phyloP scores from a whole-genome alignment of 495 filamentous ascomycete genomes.

The Aspergillus saccharolyticus region DNA sequence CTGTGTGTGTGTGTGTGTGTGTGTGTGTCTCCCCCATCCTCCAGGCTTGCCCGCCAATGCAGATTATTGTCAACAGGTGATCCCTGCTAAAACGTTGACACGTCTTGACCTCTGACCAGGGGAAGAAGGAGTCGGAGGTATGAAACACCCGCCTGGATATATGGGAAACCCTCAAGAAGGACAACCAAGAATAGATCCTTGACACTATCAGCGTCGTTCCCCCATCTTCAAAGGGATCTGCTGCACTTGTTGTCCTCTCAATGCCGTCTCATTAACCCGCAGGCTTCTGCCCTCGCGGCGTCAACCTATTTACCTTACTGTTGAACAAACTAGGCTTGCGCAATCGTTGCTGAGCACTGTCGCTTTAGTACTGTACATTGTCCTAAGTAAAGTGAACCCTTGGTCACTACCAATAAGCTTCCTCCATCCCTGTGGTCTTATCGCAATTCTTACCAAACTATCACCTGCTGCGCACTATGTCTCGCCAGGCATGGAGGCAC shows the following conservation, averaged over 20 bases:
- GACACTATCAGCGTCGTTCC: background rate
- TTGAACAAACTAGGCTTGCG: too few relatives aligned
- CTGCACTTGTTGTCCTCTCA: background rate
- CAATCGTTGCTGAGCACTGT: too few relatives aligned
- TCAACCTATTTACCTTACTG: background rate
- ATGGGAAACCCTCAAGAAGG: background rate
- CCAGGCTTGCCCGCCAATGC: constrained; percentile 5
- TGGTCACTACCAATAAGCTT: background rate
- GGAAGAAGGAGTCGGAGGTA: background rate
- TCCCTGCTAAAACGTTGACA: constrained; percentile 10
- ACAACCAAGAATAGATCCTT: constrained; percentile 5
- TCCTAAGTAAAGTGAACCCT: background rate
- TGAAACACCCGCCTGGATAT: constrained; percentile 7
- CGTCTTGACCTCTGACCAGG: constrained; percentile 6
- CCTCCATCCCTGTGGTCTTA: background rate
- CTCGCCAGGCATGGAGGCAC: background rate
- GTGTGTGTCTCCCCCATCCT: too few relatives aligned
- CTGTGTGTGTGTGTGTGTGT: too few relatives aligned
- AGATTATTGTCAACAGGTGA: constrained; percentile 2
- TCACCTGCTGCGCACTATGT: background rate
- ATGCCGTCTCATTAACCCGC: background rate
- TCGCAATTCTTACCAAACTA: background rate
- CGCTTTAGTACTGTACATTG: too few relatives aligned
- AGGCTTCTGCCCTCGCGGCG: background rate
- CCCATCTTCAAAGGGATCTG: background rate